Evolutionary conservation across 441 rosid species (phyloP), one percentile per base, ranked within the genome.

Genomic region (Euphorbia celastroides): DNA sequence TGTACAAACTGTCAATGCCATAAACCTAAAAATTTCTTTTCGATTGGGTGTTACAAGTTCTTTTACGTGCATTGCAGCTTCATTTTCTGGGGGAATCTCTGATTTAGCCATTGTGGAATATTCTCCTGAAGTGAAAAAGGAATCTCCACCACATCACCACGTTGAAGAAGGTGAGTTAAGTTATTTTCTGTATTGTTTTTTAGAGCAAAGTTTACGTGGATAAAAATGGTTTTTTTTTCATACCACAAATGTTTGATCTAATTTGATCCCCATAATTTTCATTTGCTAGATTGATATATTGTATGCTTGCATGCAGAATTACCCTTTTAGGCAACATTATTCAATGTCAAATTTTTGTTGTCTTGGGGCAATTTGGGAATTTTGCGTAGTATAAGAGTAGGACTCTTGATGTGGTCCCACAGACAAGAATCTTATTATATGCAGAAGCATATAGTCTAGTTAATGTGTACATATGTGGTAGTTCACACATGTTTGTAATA

Each of bases 91-190:
- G 8, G 72, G 69, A 70, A 83, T 74, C 68, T 57, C 82, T 68
- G 88, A 86, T 63, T 54, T 88, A 75, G 84, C 89, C 65, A 72
- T 90, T 9, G 87, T 84, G 71, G 87, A 88, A 77, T 82, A 80
- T 79, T 80, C 86, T 60, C 85, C 88, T 28, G 74, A 81, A 57
- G 70, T 65, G 36, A 67, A 64, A 28, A 76, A 76, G 59, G 72
- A 74, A 46, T 42, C 54, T 72, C 77, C 82, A 48, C 77, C 12
- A 34, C 38, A 70, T 73, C 78, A 77, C 12, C 78, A 67, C 32
- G 55, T 34, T 67, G 75, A 79, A 80, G 93, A 96, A 71, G 74
- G 63, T 64, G 16, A 9, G 6, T 42, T 63, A 51, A 9, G n/a
- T 19, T 2, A 36, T 61, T 42, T 54, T 23, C 13, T 48, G 22